Base-by-base conservation (phyloP, 2,329 filamentous ascomycete species). In the Coleophoma cylindrospora region DNA sequence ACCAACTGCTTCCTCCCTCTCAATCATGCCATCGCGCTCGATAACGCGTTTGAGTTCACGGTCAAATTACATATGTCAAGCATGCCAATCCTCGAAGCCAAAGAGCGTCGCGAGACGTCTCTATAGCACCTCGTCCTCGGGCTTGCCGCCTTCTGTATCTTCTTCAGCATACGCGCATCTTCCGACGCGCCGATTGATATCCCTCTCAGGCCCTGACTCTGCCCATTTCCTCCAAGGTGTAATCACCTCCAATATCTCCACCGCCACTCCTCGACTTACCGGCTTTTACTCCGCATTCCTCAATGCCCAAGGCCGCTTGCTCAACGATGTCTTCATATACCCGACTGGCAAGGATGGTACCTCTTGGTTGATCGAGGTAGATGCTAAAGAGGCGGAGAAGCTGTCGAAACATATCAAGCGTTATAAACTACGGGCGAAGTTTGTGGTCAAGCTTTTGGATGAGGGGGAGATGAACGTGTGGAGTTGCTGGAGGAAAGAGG, bases 241-340 rank as follows among this genome's bases (percentile, higher is more conserved):
- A 50, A 80, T 94, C 56, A 96, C 92, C 55, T 86, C 84, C 55
- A 79, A 90, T 55, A 67, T 80, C 47, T 69, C 77, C 0, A 61
- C 71, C 8, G 63, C 67, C 45, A 53, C 52, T 9, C 51, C 70
- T 2, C 67, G 68, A 21, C 61, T 58, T 3, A 69, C 72, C 1
- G 85, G 83, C 4, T 84, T 87, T 66, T 97, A 95, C 69, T 78
- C 86, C 7, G 89, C 84, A 0, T 96, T 99, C 62, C 75, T 99
- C 40, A 95, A 87, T 58, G 89, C 92, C 8, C 81, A 83, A 53
- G 94, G 94, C 40, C 81, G 91, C 50, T 79, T 99, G 10, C 73
- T 96, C 40, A 81, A 92, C 71, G 94, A 99, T 70, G 87, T 91
- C 47, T 95, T 97, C 68, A 76, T 99, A 44, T 96, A 96, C 73